These are phyloP conservation scores for Fusarium camptoceras DNA, from an alignment of 2,329 filamentous ascomycete species.

Conservation along the genomic window DNA sequence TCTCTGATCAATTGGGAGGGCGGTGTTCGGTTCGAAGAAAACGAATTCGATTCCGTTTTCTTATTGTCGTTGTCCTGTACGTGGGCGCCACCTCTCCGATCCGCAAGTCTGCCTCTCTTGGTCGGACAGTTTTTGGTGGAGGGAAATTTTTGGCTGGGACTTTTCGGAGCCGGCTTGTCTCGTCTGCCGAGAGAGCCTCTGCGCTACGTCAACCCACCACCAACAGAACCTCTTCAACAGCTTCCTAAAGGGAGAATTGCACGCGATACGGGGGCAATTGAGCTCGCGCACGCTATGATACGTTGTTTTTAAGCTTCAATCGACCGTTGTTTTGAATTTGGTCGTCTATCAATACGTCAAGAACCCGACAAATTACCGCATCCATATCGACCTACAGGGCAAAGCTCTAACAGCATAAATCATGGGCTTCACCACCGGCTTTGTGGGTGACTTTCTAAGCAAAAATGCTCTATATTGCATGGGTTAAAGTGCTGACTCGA, in stretches of 20 bases:
- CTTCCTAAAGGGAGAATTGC: conserved; percentile 24
- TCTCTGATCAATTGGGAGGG: neutral
- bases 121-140: conserved; percentile 43
- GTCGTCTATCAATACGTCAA: conserved; percentile 28
- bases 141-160: conserved; percentile 50
- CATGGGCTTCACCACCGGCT: conserved; percentile 81
- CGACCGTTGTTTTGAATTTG: conserved; percentile 35
- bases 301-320: conserved; percentile 42
- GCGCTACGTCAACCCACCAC: conserved; percentile 48
- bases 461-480: neutral
- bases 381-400: conserved; percentile 43
- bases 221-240: conserved; percentile 39
- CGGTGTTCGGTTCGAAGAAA: neutral
- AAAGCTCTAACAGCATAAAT: conserved; percentile 43
- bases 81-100: conserved; percentile 20
- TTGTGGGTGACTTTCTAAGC: conserved; percentile 66
- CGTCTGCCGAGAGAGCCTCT: conserved; percentile 44
- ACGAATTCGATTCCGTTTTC: conserved; percentile 3
- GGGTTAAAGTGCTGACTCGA: conserved; percentile 7
- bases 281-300: conserved; percentile 51
- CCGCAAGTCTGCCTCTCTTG: conserved; percentile 19
- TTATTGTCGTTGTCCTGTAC: conserved; percentile 17
- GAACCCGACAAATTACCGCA: conserved; percentile 48
- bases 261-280: conserved; percentile 42
- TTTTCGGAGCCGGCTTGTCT: conserved; percentile 49